Percentiles rank a stretch among this genome's conserved stretches.
Evolutionary conservation across 306 rosid species (phyloP).

Genomic region (Fagus crenata): DNA sequence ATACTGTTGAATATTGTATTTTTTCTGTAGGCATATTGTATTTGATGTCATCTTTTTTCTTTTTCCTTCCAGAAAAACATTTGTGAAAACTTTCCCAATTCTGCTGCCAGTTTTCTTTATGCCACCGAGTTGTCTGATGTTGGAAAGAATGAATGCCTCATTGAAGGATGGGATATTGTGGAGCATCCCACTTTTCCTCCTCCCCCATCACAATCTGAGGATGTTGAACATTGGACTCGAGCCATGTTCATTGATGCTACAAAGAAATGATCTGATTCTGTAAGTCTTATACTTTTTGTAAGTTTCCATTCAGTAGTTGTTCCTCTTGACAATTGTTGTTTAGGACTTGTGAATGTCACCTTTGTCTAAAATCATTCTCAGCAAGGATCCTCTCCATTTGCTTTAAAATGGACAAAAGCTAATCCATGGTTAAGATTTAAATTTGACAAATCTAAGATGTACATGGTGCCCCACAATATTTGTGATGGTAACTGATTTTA

Average conservation of each 20-base stretch:
- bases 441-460: too few relatives aligned
- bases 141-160: slow-evolving; percentile 66
- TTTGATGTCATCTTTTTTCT: slow-evolving; percentile 22
- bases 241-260: slow-evolving; percentile 93
- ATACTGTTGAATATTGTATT: slow-evolving; percentile 1
- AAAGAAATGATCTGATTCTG: slow-evolving; percentile 53
- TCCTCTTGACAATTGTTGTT: slow-evolving; percentile 3
- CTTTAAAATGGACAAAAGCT: too few relatives aligned
- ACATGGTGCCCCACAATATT: too few relatives aligned
- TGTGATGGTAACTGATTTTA: too few relatives aligned
- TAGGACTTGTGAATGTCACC: slow-evolving; percentile 2
- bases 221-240: slow-evolving; percentile 99
- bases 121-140: slow-evolving; percentile 63
- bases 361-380: not conserved
- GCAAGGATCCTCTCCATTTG: too few relatives aligned
- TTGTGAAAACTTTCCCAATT: slow-evolving; percentile 63
- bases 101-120: slow-evolving; percentile 68
- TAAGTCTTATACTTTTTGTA: slow-evolving; percentile 36
- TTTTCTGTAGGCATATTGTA: slow-evolving; percentile 11
- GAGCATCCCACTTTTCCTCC: slow-evolving; percentile 92
- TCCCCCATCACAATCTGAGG: slow-evolving; percentile 90
- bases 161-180: slow-evolving; percentile 94
- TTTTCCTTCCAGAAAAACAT: slow-evolving; percentile 55
- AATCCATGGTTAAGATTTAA: too few relatives aligned
- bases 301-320: slow-evolving; percentile 21